Evolutionary conservation across 1,284 basidiomycete species (phyloP).

Genomic region (Ganoderma resinaceum): DNA sequence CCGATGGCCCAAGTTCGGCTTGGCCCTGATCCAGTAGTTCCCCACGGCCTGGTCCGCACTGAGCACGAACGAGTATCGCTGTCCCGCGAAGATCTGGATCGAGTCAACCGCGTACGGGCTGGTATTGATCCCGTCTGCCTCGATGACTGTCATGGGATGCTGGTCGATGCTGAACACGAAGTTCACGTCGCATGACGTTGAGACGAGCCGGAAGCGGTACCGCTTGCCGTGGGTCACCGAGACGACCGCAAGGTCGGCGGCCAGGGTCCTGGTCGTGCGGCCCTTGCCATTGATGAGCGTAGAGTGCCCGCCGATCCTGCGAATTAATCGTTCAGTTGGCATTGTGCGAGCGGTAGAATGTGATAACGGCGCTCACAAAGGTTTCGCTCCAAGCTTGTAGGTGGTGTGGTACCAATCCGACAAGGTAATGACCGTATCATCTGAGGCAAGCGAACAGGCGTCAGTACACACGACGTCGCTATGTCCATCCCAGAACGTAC

Average conservation of each 20-base stretch:
- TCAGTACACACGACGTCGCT: background rate
- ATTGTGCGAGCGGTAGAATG: background rate
- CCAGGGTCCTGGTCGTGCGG: constrained; percentile 30
- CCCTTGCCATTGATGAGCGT: constrained; percentile 62
- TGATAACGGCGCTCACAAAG: background rate
- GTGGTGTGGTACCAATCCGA: too few relatives aligned
- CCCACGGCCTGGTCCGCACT: constrained; percentile 28
- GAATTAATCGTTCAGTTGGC: background rate
- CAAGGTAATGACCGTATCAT: constrained; percentile 36
- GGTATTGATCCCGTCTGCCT: constrained; percentile 42
- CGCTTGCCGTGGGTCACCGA: constrained; percentile 36
- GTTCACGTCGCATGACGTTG: constrained; percentile 47
- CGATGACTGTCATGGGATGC: constrained; percentile 45
- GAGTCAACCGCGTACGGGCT: constrained; percentile 42
- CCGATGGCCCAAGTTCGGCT: constrained; percentile 43
- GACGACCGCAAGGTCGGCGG: constrained; percentile 41
- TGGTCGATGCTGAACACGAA: constrained; percentile 44
- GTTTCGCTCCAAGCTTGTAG: constrained; percentile 7
- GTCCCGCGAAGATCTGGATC: constrained; percentile 44
- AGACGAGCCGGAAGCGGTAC: constrained; percentile 60
- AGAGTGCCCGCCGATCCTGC: constrained; percentile 28
- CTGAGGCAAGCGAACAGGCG: constrained; percentile 11
- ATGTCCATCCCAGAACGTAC: constrained; percentile 25
- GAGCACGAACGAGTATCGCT: constrained; percentile 47
- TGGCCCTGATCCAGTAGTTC: constrained; percentile 35